phyloP scores from a whole-genome alignment of 2,329 filamentous ascomycete species.

The Claviceps paspali region DNA sequence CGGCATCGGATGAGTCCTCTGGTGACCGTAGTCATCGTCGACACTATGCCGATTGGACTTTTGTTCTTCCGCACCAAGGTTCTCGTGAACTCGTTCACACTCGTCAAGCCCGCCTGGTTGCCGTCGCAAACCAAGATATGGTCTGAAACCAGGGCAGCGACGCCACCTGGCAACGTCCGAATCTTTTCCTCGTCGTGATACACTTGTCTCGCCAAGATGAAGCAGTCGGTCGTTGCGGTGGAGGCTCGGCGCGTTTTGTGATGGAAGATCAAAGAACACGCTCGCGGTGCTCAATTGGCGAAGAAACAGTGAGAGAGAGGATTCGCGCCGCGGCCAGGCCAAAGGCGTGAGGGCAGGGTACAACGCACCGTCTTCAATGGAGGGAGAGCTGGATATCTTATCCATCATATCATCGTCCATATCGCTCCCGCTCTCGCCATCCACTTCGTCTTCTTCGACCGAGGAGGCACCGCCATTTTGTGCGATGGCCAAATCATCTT shows the following conservation, averaged over 20 bases:
- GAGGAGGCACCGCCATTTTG: constrained; percentile 43
- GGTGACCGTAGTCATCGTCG: background rate
- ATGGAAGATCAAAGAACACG: constrained; percentile 20
- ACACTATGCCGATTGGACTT: constrained; percentile 3
- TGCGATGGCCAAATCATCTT: constrained; percentile 43
- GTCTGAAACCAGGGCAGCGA: constrained; percentile 18
- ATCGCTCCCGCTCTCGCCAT: constrained; percentile 48
- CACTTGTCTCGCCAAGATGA: constrained; percentile 10
- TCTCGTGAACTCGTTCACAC: constrained; percentile 5
- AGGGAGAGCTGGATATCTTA: constrained; percentile 95
- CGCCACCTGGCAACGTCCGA: constrained; percentile 8
- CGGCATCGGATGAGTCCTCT: background rate
- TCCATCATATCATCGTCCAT: constrained; percentile 92
- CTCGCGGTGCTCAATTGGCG: constrained; percentile 16
- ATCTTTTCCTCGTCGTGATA: constrained; percentile 1
- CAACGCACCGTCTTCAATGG: constrained; percentile 96
- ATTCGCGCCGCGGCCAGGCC: constrained; percentile 28
- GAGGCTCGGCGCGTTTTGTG: background rate
- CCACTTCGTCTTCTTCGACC: constrained; percentile 46
- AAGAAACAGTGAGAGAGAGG: constrained; percentile 22
- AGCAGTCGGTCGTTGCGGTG: constrained; percentile 19
- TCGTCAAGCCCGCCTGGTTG: constrained; percentile 27
- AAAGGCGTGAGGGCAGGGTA: constrained; percentile 22
- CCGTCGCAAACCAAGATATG: constrained; percentile 7
- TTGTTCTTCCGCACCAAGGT: constrained; percentile 16